Percentiles rank a stretch among this genome's conserved stretches.
phyloP scores from a whole-genome alignment of 2,329 filamentous ascomycete genomes.

The Colletotrichum lentis region DNA sequence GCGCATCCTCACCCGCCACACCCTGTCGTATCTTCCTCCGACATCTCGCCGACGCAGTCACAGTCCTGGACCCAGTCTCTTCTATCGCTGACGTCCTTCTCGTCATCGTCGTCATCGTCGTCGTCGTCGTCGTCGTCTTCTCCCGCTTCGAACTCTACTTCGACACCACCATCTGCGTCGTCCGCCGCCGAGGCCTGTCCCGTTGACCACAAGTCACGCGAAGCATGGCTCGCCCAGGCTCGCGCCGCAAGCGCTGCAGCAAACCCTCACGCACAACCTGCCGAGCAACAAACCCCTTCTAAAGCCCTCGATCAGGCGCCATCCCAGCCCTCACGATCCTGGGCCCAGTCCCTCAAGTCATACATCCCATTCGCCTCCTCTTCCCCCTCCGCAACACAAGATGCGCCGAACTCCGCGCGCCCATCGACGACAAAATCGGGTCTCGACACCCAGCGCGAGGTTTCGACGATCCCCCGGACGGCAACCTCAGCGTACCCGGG shows the following conservation, averaged over 20 bases:
- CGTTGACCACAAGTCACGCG: conserved; percentile 88
- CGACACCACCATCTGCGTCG: conserved; percentile 34
- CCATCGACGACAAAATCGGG: conserved; percentile 20
- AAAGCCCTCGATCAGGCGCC: conserved; percentile 3
- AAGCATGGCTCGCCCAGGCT: conserved; percentile 82
- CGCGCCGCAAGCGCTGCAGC: conserved; percentile 52
- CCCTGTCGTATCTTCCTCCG: conserved; percentile 41
- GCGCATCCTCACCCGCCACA: conserved; percentile 42
- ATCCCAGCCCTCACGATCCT: conserved; percentile 48
- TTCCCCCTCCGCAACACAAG: conserved; percentile 39
- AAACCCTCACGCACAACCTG: conserved; percentile 41
- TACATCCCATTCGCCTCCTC: conserved; percentile 54
- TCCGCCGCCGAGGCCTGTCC: conserved; percentile 67
- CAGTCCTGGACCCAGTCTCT: conserved; percentile 57
- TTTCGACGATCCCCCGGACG: conserved; percentile 81
- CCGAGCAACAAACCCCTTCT: conserved; percentile 33
- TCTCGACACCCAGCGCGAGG: conserved; percentile 73
- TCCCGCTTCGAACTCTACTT: conserved; percentile 23
- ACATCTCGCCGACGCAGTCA: conserved; percentile 37
- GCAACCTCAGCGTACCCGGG: conserved; percentile 47
- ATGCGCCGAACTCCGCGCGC: conserved; percentile 29
- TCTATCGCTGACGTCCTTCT: conserved; percentile 53
- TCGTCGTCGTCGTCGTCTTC: conserved; percentile 40
- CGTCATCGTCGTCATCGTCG: conserved; percentile 38
- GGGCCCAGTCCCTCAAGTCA: conserved; percentile 54